These are phyloP conservation scores for Paraphaeosphaeria minitans DNA, from an alignment of 2,329 filamentous ascomycete genomes.

Conservation along the genomic window DNA sequence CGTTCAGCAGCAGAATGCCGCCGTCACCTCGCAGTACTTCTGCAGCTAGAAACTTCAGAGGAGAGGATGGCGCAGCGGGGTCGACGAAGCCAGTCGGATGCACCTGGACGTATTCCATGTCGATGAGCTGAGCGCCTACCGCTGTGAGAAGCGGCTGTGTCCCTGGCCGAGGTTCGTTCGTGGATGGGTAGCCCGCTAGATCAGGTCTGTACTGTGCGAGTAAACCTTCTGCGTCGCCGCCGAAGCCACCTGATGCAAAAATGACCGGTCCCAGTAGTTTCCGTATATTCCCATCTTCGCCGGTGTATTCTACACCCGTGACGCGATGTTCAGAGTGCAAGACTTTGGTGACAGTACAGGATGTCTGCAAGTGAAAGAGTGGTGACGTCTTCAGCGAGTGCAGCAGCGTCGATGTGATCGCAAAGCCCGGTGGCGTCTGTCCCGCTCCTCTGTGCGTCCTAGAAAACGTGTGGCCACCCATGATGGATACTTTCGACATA, in stretches of 20 bases:
- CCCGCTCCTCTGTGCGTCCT: constrained; percentile 64
- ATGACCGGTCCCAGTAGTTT: constrained; percentile 60
- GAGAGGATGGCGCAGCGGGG: constrained; percentile 50
- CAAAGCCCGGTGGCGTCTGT: constrained; percentile 62
- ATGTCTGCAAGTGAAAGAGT: constrained; percentile 59
- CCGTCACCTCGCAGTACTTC: constrained; percentile 68
- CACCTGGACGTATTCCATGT: constrained; percentile 63
- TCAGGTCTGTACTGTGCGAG: constrained; percentile 64
- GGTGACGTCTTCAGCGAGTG: constrained; percentile 56
- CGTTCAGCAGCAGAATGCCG: constrained; percentile 60
- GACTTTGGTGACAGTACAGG: constrained; percentile 60
- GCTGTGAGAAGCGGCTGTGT: constrained; percentile 54
- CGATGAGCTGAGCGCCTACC: constrained; percentile 49
- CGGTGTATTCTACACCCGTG: constrained; percentile 59
- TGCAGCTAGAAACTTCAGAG: constrained; percentile 67
- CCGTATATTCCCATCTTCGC: constrained; percentile 41
- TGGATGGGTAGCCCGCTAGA: constrained; percentile 64
- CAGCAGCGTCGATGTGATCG: constrained; percentile 62
- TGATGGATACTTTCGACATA: constrained; percentile 61
- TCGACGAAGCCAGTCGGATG: constrained; percentile 70
- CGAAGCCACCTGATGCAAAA: constrained; percentile 67
- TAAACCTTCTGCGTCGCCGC: constrained; percentile 63
- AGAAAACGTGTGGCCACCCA: constrained; percentile 64
- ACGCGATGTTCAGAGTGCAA: constrained; percentile 48
- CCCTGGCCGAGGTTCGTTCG: constrained; percentile 64